These are phyloP conservation scores for Fraxinus albicans DNA, from an alignment of 305 asterid species.

Conservation along the genomic window DNA sequence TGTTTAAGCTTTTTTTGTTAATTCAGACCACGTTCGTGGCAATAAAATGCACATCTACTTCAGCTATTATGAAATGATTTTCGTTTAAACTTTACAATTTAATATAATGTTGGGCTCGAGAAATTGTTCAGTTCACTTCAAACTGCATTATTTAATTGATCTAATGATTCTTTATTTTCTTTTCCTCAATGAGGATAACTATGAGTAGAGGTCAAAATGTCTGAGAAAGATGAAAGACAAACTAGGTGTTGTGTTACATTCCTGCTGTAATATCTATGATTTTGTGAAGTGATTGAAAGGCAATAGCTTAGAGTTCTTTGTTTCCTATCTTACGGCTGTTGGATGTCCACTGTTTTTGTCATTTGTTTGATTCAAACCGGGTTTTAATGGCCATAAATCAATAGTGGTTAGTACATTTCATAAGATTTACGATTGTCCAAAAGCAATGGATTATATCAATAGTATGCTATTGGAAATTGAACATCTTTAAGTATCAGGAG, in stretches of 20 bases:
- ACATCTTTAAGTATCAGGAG: not conserved
- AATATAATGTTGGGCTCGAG: not conserved
- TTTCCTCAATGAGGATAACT: not conserved
- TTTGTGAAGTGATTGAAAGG: constrained; percentile 5
- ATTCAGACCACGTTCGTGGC: not conserved
- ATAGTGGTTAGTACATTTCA: not conserved
- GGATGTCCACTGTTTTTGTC: constrained; percentile 12
- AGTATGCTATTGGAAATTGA: constrained; percentile 1
- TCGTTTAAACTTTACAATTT: not conserved
- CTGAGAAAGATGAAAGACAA: not conserved
- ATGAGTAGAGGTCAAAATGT: not conserved
- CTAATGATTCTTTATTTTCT: not conserved
- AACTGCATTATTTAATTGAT: not conserved
- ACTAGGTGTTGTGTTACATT: not conserved
- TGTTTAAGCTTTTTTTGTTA: constrained; percentile 6
- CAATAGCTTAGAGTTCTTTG: constrained; percentile 6
- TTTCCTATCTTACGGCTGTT: not conserved
- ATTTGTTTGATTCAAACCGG: constrained; percentile 9
- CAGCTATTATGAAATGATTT: not conserved
- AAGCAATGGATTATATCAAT: constrained; percentile 11
- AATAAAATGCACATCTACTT: not conserved
- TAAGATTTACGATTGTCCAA: not conserved
- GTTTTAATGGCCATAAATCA: constrained; percentile 9
- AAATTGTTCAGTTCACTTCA: not conserved
- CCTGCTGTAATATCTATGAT: not conserved